Base-by-base conservation (phyloP, 371 early-diverging fungal species). In the Apophysomyces sp. region DNA sequence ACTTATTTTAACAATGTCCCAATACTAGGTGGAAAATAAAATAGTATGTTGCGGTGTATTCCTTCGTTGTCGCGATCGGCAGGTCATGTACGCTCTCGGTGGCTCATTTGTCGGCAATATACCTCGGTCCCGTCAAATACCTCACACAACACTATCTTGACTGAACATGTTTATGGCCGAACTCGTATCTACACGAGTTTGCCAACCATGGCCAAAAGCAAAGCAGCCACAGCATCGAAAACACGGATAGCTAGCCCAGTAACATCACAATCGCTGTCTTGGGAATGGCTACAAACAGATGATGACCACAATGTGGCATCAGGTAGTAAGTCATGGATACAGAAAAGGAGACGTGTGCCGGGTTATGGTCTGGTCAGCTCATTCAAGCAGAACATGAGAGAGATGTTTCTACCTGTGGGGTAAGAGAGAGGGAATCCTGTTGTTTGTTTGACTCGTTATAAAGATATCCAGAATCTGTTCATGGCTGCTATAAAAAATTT, bases 351-450 rank as follows among this genome's bases (percentile, higher is more conserved):
- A 61, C 60, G 31, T 49, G 39, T 12, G 51, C 34, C n/a, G 56
- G 69, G 1, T 56, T 55, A 18, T 12, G 69, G 70, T 37, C 53
- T 68, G 4, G 28, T 78, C 8, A 67, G 63, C 21, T 69, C 76
- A 4, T 28, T 83, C 28, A 71, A 67, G 18, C 77, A 79, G 26
- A 84, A 82, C 65, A 51, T 84, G 59, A 66, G 82, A 58, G 82
- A 82, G 41, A 84, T 86, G 81, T 88, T 86, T 54, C 56, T 88
- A 21, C 89, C 89, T 3, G 84, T 88, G 27, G 86, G 88, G 73
- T 84, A 79, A 57, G 62, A 44, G 4, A n/a, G 21, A 21, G 12
- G 29, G n/a, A 34, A 57, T 9, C 16, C 52, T 52, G 18, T 16
- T 4, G 26, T 29, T 63, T 63, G 2, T 57, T 21, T n/a, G 6